These are phyloP conservation scores for Debaryomyces coudertii DNA, from an alignment of 1,139 yeast genomes.

Conservation along the genomic window DNA sequence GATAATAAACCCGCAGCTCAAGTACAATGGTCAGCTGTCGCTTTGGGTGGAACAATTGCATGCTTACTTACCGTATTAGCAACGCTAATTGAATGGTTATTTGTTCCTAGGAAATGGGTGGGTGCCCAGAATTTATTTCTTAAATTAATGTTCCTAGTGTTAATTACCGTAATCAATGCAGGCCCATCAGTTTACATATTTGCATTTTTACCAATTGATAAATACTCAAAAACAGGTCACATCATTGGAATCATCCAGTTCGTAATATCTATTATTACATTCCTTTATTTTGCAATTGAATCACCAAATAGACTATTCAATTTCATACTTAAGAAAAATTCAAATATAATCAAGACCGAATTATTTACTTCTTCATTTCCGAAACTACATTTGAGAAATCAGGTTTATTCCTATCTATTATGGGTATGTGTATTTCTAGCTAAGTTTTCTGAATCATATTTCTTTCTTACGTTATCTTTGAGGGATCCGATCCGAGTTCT, in stretches of 20 bases:
- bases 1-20: conserved; percentile 71
- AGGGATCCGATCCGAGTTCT: conserved; percentile 54
- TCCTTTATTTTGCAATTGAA: conserved; percentile 57
- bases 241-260: conserved; percentile 61
- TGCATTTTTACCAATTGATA: conserved; percentile 53
- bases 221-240: conserved; percentile 51
- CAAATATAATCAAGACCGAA: conserved; percentile 14
- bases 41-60: conserved; percentile 74
- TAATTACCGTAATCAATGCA: conserved; percentile 51
- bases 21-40: conserved; percentile 60
- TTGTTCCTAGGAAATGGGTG: conserved; percentile 73
- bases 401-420: conserved; percentile 58
- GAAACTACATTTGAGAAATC: conserved; percentile 50
- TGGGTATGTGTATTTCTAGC: conserved; percentile 74
- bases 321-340: conserved; percentile 12
- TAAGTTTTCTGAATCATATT: conserved; percentile 74
- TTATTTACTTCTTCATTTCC: conserved; percentile 60
- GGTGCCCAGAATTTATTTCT: conserved; percentile 56
- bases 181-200: conserved; percentile 69
- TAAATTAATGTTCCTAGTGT: conserved; percentile 46
- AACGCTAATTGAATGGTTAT: conserved; percentile 60
- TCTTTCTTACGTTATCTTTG: conserved; percentile 51
- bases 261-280: conserved; percentile 59
- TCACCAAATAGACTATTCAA: conserved; percentile 58
- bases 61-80: conserved; percentile 68